Evolutionary conservation across 208 protist species (phyloP), one percentile per base, ranked within the genome.

Genomic region (Porcisia hertigi): DNA sequence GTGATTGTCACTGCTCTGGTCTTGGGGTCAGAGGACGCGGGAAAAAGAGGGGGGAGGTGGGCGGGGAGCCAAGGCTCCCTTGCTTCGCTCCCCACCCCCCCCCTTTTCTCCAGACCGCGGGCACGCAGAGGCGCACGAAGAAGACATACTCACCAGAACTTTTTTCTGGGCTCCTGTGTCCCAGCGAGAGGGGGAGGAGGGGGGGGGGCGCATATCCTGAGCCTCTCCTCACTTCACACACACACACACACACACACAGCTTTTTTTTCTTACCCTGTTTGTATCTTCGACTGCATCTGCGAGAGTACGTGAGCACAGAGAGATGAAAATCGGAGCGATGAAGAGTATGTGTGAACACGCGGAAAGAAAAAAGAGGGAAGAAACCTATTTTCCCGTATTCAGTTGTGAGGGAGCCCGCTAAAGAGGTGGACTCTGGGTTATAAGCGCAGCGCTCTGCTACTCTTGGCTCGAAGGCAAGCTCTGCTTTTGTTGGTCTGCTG

Each of bases 401-500:
- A 11, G 39, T 49, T 30, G 23, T 65, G 41, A n/a, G 55, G 41
- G 20, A 47, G 63, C 14, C 41, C 63, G 18, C 16, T 8, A 67
- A 49, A 3, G 41, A 67, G 41, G 14, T 23, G 23, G 39, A 49
- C 63, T 49, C 41, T 18, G 41, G 9, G n/a, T 36, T 18, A 67
- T 52, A 14, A 52, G 16, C 18, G 63, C 12, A 25, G 60, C 14
- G 39, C n/a, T 34, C 4, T 14, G 16, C 41, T 36, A 36, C 23
- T 47, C 2, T n/a, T 25, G 57, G 2, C 23, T 20, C 54, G 18
- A 52, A 14, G 47, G 30, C 45, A 57, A 58, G 16, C 66, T 53
- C 58, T 39, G 45, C 11, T 59, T n/a, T n/a, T 66, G 30, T 43
- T 77, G 53, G 9, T 66, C 67, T 25, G n/a, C 64, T 9, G 41